These are phyloP conservation scores for Mikania micrantha DNA, from an alignment of 129 eudicot genomes.

Conservation along the genomic window DNA sequence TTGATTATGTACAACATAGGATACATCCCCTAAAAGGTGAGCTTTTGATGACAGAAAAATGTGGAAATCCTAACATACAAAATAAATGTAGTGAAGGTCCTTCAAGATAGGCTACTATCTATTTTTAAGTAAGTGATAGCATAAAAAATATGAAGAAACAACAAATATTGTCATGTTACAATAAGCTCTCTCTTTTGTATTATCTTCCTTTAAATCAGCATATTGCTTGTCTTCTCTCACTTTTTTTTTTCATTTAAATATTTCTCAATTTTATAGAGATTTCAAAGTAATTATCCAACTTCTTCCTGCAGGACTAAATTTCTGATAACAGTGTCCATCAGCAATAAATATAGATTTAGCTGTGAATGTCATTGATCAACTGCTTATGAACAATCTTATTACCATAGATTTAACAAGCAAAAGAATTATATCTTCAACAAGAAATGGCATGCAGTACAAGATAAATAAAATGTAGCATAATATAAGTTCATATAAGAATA, in stretches of 20 bases:
- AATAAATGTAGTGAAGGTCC: neutral
- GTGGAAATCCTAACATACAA: neutral
- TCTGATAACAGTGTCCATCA: neutral
- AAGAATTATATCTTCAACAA: neutral
- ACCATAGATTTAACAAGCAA: neutral
- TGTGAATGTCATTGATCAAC: neutral
- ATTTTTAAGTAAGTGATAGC: neutral
- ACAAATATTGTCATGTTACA: neutral
- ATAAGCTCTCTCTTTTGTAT: neutral
- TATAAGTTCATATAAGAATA: too few relatives aligned
- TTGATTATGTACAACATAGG: neutral
- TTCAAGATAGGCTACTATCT: neutral
- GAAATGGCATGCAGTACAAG: neutral
- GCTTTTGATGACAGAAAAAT: neutral
- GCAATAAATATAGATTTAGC: neutral
- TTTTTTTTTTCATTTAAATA: neutral
- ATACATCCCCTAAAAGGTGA: neutral
- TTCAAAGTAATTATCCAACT: neutral
- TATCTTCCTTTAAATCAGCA: neutral
- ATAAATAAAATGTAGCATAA: neutral
- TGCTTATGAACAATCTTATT: neutral
- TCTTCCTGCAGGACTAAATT: neutral
- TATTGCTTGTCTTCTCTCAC: neutral
- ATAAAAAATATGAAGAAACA: neutral
- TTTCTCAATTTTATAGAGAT: neutral